Evolutionary conservation across 2,329 filamentous ascomycete species (phyloP).

Genomic region (Elsinoe batatas): DNA sequence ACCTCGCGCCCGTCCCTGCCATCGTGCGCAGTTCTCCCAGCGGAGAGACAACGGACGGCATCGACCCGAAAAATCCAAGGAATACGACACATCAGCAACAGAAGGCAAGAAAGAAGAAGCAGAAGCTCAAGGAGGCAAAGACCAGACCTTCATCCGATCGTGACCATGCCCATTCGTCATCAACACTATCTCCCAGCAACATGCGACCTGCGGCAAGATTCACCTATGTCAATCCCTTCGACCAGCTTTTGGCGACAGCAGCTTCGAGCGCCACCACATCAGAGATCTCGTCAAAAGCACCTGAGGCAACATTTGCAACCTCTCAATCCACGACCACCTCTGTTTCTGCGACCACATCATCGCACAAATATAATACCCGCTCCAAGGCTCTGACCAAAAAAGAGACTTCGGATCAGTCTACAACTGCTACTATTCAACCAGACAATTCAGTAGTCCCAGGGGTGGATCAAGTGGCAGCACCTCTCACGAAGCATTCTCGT

Average conservation of each 20-base stretch:
- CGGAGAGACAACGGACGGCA: too few species aligned
- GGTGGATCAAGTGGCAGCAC: too few species aligned
- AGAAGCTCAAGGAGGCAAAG: too few species aligned
- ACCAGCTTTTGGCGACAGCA: neutral
- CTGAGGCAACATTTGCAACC: neutral
- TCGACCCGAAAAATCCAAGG: too few species aligned
- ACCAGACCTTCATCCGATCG: neutral
- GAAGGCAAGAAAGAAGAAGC: too few species aligned
- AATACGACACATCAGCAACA: too few species aligned
- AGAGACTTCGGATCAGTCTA: neutral
- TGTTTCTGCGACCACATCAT: neutral
- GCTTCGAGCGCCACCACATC: neutral
- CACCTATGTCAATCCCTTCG: constrained; percentile 9
- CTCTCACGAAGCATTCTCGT: neutral
- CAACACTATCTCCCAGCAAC: too few species aligned
- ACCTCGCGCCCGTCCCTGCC: too few species aligned
- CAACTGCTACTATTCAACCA: neutral
- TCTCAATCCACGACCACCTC: too few species aligned
- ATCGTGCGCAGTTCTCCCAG: too few species aligned
- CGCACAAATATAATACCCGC: neutral
- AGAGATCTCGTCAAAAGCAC: too few species aligned
- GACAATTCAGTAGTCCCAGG: too few species aligned
- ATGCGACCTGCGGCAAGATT: neutral
- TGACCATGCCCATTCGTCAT: neutral
- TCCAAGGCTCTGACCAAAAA: neutral